phyloP scores from a whole-genome alignment of 495 filamentous ascomycete species.

The Pseudomonodictys pantanalensis region DNA sequence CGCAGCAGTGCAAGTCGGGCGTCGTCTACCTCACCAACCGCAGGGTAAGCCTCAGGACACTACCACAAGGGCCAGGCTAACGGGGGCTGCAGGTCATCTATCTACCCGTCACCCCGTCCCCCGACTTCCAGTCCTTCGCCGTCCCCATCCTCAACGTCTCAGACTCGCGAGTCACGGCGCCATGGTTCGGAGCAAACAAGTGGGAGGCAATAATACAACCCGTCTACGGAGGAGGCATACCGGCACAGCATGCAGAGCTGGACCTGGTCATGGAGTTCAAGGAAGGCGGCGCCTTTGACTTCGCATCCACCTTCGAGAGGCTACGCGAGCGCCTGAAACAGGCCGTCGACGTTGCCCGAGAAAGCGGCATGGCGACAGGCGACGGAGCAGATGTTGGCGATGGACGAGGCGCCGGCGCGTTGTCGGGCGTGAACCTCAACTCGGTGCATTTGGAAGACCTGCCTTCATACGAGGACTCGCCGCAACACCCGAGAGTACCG shows the following conservation, averaged over 20 bases:
- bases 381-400: constrained; percentile 32
- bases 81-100: constrained; percentile 68
- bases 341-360: constrained; percentile 66
- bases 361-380: constrained; percentile 42
- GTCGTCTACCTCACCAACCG: constrained; percentile 84
- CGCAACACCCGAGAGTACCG: constrained; percentile 10
- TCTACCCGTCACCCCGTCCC: constrained; percentile 67
- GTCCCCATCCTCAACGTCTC: constrained; percentile 78
- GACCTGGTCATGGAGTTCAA: constrained; percentile 85
- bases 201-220: constrained; percentile 81
- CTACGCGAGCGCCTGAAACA: constrained; percentile 81
- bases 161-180: constrained; percentile 86
- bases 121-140: constrained; percentile 80
- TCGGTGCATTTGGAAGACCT: constrained; percentile 75
- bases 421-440: constrained; percentile 53
- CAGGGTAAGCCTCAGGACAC: constrained; percentile 55
- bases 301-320: constrained; percentile 75
- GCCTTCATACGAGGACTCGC: constrained; percentile 66
- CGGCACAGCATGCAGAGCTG: constrained; percentile 65
- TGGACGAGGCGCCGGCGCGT: constrained; percentile 41
- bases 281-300: constrained; percentile 93
- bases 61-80: constrained; percentile 13
- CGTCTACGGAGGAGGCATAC: constrained; percentile 80
- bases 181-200: constrained; percentile 94
- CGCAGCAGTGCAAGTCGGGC: constrained; percentile 59